Percentiles rank a stretch among this genome's conserved stretches.
Evolutionary conservation across 2,329 filamentous ascomycete species (phyloP).

Genomic region (Bipolaris bicolor): DNA sequence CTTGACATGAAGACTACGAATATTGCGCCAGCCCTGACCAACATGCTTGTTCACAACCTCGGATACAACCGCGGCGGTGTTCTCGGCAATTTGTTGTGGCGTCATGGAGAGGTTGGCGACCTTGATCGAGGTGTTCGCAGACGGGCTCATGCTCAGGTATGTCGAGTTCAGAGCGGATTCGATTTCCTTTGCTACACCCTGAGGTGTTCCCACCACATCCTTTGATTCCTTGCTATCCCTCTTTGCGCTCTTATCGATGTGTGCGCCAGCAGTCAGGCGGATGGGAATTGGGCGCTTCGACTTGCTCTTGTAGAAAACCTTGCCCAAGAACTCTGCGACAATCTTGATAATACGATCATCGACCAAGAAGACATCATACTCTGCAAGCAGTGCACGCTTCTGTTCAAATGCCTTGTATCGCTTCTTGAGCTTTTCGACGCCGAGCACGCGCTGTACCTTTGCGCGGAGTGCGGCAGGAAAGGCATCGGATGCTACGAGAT

Average conservation of each 20-base stretch:
- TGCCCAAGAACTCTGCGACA: constrained; percentile 81
- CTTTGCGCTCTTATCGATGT: constrained; percentile 61
- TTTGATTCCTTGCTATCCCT: constrained; percentile 40
- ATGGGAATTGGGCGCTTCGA: constrained; percentile 88
- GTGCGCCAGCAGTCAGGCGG: constrained; percentile 67
- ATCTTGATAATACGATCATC: constrained; percentile 80
- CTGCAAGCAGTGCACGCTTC: constrained; percentile 74
- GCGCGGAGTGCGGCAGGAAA: constrained; percentile 57
- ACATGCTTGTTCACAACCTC: constrained; percentile 77
- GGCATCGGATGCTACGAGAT: constrained; percentile 75
- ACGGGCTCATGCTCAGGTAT: constrained; percentile 78
- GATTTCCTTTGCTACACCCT: constrained; percentile 79
- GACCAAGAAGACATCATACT: constrained; percentile 92
- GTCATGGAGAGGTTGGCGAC: constrained; percentile 78
- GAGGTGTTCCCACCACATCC: constrained; percentile 61
- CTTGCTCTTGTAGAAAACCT: constrained; percentile 87
- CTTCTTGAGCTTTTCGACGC: constrained; percentile 81
- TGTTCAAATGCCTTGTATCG: constrained; percentile 91
- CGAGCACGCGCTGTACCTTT: constrained; percentile 69
- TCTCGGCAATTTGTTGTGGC: constrained; percentile 77
- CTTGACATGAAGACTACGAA: constrained; percentile 88
- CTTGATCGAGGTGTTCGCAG: constrained; percentile 79
- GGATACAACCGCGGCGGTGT: constrained; percentile 72
- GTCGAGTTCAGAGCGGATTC: constrained; percentile 77
- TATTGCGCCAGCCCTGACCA: constrained; percentile 84